Conservation (phyloP, 306 rosid species). For the Citrullus mucosospermus region DNA sequence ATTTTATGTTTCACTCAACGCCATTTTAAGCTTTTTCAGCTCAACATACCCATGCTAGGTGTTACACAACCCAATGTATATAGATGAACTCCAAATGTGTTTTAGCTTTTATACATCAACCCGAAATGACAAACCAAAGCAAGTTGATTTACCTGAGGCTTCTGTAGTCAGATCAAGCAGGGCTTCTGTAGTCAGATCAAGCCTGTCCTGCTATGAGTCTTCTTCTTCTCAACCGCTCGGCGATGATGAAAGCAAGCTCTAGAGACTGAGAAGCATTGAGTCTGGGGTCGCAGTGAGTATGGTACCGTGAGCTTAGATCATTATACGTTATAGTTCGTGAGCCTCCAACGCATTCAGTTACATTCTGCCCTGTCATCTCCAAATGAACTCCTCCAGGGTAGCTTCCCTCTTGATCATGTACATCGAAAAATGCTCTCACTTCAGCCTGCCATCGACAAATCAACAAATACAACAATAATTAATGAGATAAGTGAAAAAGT, state of each 20-base stretch:
- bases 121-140: background rate
- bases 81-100: background rate
- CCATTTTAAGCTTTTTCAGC: background rate
- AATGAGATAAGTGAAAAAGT: background rate
- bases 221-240: constrained; percentile 24
- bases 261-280: constrained; percentile 31
- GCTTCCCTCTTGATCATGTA: constrained; percentile 38
- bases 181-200: background rate
- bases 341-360: constrained; percentile 31
- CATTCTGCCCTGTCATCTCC: constrained; percentile 32
- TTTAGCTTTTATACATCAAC: background rate
- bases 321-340: constrained; percentile 24
- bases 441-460: constrained; percentile 7
- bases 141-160: background rate
- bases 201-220: constrained; percentile 6
- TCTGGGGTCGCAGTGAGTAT: constrained; percentile 28
- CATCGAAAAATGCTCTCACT: constrained; percentile 28
- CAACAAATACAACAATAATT: too few species aligned
- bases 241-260: constrained; percentile 26
- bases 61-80: background rate
- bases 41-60: background rate
- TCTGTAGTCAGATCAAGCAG: background rate
- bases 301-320: constrained; percentile 25
- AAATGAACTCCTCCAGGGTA: constrained; percentile 28
- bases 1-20: background rate